Evolutionary conservation across 805 yeast genomes (phyloP), one percentile per base, ranked within the genome.

Genomic region (Myxozyma melibiosi): DNA sequence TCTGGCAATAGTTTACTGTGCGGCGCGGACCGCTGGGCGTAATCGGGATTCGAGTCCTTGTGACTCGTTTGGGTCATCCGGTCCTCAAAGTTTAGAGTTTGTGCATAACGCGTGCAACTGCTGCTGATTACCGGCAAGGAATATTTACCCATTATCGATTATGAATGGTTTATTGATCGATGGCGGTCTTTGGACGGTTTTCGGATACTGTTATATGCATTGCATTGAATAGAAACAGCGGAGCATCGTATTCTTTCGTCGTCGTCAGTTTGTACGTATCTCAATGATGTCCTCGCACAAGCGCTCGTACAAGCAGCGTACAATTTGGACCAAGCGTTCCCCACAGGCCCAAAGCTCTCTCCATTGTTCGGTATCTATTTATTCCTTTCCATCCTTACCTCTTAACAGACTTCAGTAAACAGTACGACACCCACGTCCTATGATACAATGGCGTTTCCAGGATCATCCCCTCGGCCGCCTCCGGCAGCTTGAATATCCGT

Each of bases 401-500:
- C n/a, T n/a, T n/a, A n/a, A n/a, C n/a, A 7, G 47, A 31, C 34
- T 45, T 47, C 31, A 58, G 41, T 16, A 58, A 37, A 34, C 63
- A 58, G 30, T 55, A 58, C 11, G 53, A 45, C 20, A 51, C 50
- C 53, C 51, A 58, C 18, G 16, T 18, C 9, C 63, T 42, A n/a
- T 35, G 43, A 37, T 47, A 53, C 16, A 48, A 14, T 4, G 30
- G n/a, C n/a, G 33, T 35, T 14, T 49, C 53, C 11, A 54, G 49
- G 9, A 58, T 42, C 41, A 40, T n/a, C 3, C n/a, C 18, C 35
- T 60, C 64, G 20, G 58, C 22, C 8, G 27, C 20, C 2, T 48
- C 54, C 4, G 64, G 64, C 7, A 60, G 40, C 25, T 54, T 56
- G 22, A 63, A 18, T 1, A 58, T 42, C 20, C 62, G 27, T 2